Evolutionary conservation across 2,329 filamentous ascomycete species (phyloP).

Genomic region (Curvularia verruculosa): DNA sequence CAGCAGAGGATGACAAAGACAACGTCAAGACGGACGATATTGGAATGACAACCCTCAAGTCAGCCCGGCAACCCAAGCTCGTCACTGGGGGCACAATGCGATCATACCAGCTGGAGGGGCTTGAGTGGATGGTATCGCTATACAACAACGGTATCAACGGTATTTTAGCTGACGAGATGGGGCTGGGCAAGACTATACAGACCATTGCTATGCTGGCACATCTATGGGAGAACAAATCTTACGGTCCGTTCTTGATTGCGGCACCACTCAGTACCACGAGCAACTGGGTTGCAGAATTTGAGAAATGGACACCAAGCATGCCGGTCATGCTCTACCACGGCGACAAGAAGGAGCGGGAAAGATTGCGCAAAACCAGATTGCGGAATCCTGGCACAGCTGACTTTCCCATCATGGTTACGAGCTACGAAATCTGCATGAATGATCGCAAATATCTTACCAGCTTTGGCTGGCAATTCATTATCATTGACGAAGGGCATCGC

Average conservation of each 20-base stretch:
- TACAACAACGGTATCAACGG: slow-evolving; percentile 93
- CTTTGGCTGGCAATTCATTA: slow-evolving; percentile 96
- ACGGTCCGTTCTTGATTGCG: slow-evolving; percentile 89
- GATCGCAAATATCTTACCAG: slow-evolving; percentile 81
- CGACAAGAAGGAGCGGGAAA: slow-evolving; percentile 74
- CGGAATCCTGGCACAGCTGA: slow-evolving; percentile 70
- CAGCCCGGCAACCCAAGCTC: slow-evolving; percentile 84
- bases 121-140: slow-evolving; percentile 85
- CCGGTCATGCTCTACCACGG: slow-evolving; percentile 93
- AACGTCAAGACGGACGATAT: slow-evolving; percentile 65
- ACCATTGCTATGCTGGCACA: slow-evolving; percentile 87
- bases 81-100: slow-evolving; percentile 90
- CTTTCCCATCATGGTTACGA: slow-evolving; percentile 93
- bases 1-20: slow-evolving; percentile 62
- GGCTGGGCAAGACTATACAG: slow-evolving; percentile 89
- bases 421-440: slow-evolving; percentile 93
- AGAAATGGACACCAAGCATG: slow-evolving; percentile 86
- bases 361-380: slow-evolving; percentile 75
- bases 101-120: slow-evolving; percentile 89
- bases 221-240: slow-evolving; percentile 82
- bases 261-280: slow-evolving; percentile 89
- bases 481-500: slow-evolving; percentile 96
- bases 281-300: slow-evolving; percentile 96
- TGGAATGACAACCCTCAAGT: slow-evolving; percentile 71
- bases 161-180: slow-evolving; percentile 94